Base-by-base conservation (phyloP, 495 filamentous ascomycete genomes). In the Aspergillus campestris region DNA sequence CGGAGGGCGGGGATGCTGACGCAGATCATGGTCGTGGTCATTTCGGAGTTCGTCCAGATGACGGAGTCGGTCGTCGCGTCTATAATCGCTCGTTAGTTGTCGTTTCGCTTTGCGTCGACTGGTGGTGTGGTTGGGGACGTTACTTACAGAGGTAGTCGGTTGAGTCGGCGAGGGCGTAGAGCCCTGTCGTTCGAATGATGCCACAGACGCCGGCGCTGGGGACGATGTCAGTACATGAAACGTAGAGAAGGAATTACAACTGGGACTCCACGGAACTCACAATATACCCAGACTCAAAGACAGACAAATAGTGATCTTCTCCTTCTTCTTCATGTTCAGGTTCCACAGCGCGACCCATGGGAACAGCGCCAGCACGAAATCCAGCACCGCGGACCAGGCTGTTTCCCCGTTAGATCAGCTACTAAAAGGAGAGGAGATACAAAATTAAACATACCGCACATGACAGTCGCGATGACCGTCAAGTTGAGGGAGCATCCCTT, bases 281-380 rank as follows among this genome's bases (percentile, higher is more conserved):
- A 57, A 57, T 7, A 62, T 31, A 39, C 56, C 56, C 34, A 59
- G 42, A 38, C 59, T 62, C 5, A 62, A 45, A 35, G 53, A 56
- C 30, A 47, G 53, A 3, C 56, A 53, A 31, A 62, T 51, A 9
- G 54, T 57, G 40, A 62, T 50, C 44, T 57, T 61, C 30, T 62
- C 59, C 35, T 57, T 62, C 9, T 51, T 45, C 27, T 59, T 62
- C 56, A 62, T 62, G 31, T 59, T 62, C 41, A 59, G 47, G 38
- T 62, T 51, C 59, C 59, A 62, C 18, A 60, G 43, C 13, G 59
- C 50, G 18, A 62, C 59, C 59, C 59, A 62, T 1, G 56, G 59
- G 2, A 62, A 56, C 29, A 57, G 57, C 0, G 59, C 59, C 39
- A 62, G 57, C 18, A 50, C 48, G 31, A 62, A 56, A 38, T 62